A percentile compares a stretch with the other conserved stretches of the same genome.
Evolutionary conservation across 805 yeast genomes (phyloP).

Genomic region (Saturnispora diversa): DNA sequence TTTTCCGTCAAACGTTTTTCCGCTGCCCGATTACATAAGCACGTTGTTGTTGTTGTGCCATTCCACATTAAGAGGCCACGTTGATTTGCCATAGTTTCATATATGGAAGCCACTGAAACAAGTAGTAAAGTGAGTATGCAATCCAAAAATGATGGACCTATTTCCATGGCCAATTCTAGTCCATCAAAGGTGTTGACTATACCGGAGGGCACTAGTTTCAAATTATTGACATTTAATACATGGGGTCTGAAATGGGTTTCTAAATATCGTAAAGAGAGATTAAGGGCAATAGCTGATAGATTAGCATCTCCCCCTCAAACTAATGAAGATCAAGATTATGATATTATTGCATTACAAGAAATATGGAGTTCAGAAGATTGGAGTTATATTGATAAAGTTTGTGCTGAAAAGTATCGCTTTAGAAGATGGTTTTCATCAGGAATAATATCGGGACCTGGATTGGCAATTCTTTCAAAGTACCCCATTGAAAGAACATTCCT

Average conservation of each 20-base stretch:
- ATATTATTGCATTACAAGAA: constrained; percentile 89
- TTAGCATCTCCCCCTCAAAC: constrained; percentile 32
- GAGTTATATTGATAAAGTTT: constrained; percentile 46
- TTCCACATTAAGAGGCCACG: too few species aligned
- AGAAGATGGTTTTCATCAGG: constrained; percentile 72
- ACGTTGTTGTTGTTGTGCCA: too few species aligned
- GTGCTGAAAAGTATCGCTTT: constrained; percentile 48
- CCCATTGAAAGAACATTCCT: constrained; percentile 77
- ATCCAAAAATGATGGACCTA: not conserved
- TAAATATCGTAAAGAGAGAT: constrained; percentile 54
- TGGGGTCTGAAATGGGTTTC: constrained; percentile 91
- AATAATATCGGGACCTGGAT: constrained; percentile 86
- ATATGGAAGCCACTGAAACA: too few species aligned
- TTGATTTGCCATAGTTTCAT: too few species aligned
- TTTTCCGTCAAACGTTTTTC: too few species aligned
- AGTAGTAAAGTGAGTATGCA: not conserved
- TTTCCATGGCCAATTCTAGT: too few species aligned
- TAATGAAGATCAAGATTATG: constrained; percentile 42
- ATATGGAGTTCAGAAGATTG: constrained; percentile 86
- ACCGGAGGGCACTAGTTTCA: constrained; percentile 24
- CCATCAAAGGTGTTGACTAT: too few species aligned
- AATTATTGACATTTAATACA: constrained; percentile 61
- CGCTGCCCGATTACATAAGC: too few species aligned
- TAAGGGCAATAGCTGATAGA: constrained; percentile 64
- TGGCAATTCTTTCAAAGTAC: constrained; percentile 72